Evolutionary conservation across 306 rosid species (phyloP), one percentile per base, ranked within the genome.

Genomic region (Pueraria montana): DNA sequence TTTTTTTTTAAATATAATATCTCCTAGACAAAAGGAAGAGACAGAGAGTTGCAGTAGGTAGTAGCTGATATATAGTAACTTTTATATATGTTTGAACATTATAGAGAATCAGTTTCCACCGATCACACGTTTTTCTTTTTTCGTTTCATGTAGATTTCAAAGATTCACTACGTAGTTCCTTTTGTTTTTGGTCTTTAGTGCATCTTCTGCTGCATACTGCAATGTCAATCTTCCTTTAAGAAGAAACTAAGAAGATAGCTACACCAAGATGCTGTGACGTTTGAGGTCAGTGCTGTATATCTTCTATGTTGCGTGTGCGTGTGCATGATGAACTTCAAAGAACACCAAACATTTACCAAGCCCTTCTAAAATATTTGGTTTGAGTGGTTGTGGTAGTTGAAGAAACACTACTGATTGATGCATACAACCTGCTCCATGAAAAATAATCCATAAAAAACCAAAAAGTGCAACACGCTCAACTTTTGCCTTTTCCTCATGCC

Each of bases 381-480:
- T 11, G 77, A 79, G 90, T 87, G 21, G 92, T 84, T 87, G 87
- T 69, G 34, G 78, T 76, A 52, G 89, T 77, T 91, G 85, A 72
- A 32, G 43, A 80, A 81, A 24, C 71, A 58, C 12, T 4, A 53
- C 56, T 40, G 24, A 58, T 58, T 40, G 24, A 58, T 58, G 24
- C 68, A 77, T 40, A 70, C 61, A 83, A 69, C 86, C 59, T 70
- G 68, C 67, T 34, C 26, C 24, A 11, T 58, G 69, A 38, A 36
- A 61, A 74, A 55, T 1, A 55, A 55, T 55, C 67, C 32, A 34
- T 20, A n/a, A 36, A 9, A 38, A 38, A 45, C 14, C 27, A 24
- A 18, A 40, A 76, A 40, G 13, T 45, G 20, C 18, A 68, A 43
- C 8, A 42, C 18, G 23, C 53, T 62, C 85, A 64, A 27, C 16